Base-by-base conservation (phyloP, 2,329 filamentous ascomycete species). In the Cladosporium oxysporum region DNA sequence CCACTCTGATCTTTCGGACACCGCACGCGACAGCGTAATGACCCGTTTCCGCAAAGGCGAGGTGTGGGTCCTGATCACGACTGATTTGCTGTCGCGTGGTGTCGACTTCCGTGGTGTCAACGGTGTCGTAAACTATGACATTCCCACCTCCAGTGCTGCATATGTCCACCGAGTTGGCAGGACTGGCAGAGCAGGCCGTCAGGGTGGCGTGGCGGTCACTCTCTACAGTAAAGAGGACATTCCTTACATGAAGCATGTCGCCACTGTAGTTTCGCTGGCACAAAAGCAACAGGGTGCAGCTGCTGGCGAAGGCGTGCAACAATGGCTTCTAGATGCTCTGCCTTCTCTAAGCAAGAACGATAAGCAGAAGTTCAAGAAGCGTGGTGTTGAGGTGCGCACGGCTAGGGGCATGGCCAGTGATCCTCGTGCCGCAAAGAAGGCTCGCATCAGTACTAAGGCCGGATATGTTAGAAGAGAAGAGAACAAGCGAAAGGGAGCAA, bases 151-250 rank as follows among this genome's bases (percentile, higher is more conserved):
- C 0, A 90, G 91, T 5, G 94, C 93, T 0, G 88, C 88, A 1
- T 99, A 99, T 75, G 91, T 99, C 7, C 95, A 99, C 79, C 91
- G 95, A 12, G 93, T 95, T 0, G 95, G 95, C 0, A 87, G 95
- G 57, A 98, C 95, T 0, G 95, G 94, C 0, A 86, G 95, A 26
- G 95, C 93, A 0, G 95, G 95, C 0, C 86, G 93, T 28, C 88
- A 91, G 73, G 93, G 93, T 23, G 95, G 95, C 58, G 87, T 97
- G 3, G 93, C 93, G 0, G 90, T 99, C 1, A 99, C 95, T 0
- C 90, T 97, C 66, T 99, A 97, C 79, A 98, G 94, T 0, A 92
- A 95, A 77, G 95, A 97, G 68, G 95, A 99, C 74, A 90, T 98
- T 4, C 90, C 91, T 0, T 92, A 89, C 69, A 87, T 99, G 66